Evolutionary conservation across 805 yeast genomes (phyloP).

Genomic region (Candida ovalis): DNA sequence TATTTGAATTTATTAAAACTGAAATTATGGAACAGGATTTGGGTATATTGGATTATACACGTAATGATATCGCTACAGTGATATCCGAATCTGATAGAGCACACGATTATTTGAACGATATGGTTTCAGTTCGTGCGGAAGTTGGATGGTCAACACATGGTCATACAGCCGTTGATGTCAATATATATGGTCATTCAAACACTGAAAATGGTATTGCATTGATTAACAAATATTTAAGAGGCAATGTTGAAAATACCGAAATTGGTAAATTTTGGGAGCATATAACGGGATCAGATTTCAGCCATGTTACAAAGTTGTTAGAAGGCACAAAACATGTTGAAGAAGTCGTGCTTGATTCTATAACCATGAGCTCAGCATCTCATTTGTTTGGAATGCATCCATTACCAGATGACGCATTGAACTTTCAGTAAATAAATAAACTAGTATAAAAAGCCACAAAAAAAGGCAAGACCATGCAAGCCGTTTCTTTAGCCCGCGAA

Average conservation of each 20-base stretch:
- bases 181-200: slow-evolving; percentile 78
- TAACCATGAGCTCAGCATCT: slow-evolving; percentile 6
- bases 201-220: slow-evolving; percentile 39
- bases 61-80: slow-evolving; percentile 48
- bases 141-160: slow-evolving; percentile 98
- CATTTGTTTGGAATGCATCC: slow-evolving; percentile 12
- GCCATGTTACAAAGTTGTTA: slow-evolving; percentile 45
- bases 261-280: slow-evolving; percentile 70
- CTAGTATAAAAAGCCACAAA: neutral
- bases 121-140: slow-evolving; percentile 78
- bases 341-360: slow-evolving; percentile 8
- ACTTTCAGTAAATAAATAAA: neutral
- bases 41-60: slow-evolving; percentile 57
- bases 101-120: slow-evolving; percentile 53
- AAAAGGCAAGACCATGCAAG: too few species aligned
- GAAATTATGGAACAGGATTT: slow-evolving; percentile 60
- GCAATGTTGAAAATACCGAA: slow-evolving; percentile 85
- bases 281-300: slow-evolving; percentile 46
- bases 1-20: slow-evolving; percentile 44
- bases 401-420: neutral
- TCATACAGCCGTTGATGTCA: slow-evolving; percentile 93
- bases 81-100: slow-evolving; percentile 32
- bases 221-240: slow-evolving; percentile 50
- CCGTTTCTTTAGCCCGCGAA: too few species aligned
- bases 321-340: slow-evolving; percentile 42